Evolutionary conservation across 139 green algal genomes (phyloP).

Genomic region (Microglena sp.): DNA sequence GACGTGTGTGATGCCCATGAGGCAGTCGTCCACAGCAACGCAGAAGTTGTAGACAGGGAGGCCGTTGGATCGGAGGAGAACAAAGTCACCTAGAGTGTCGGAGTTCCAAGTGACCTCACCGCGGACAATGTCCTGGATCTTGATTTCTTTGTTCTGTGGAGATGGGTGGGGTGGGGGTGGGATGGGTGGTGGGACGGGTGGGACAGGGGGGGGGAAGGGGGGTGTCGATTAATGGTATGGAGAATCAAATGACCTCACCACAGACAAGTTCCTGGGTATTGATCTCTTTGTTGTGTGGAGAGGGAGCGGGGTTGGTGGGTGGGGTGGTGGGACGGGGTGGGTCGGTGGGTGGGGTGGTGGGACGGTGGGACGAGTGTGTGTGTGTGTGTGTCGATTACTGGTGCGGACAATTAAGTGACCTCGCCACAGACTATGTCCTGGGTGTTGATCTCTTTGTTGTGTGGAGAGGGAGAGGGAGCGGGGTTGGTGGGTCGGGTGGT

Average conservation of each 20-base stretch:
- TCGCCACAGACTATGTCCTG: too few relatives aligned
- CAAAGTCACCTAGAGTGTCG: slow-evolving; percentile 97
- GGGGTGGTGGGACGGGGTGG: too few relatives aligned
- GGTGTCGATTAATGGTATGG: neutral
- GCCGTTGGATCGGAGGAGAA: slow-evolving; percentile 92
- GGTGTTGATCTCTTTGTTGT: too few relatives aligned
- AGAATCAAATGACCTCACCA: neutral
- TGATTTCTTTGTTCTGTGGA: slow-evolving; percentile 44
- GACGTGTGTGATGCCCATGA: slow-evolving; percentile 96
- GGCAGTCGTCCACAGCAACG: slow-evolving; percentile 92
- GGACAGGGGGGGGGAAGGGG: neutral
- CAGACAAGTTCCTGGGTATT: neutral
- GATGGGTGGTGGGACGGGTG: too few relatives aligned
- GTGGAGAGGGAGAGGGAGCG: too few relatives aligned
- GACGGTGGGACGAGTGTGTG: too few relatives aligned
- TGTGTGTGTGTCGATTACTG: too few relatives aligned
- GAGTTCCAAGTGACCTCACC: slow-evolving; percentile 91
- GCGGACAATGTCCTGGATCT: slow-evolving; percentile 76
- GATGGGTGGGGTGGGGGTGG: too few relatives aligned
- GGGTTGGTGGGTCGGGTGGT: too few relatives aligned
- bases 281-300: neutral
- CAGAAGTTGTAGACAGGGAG: slow-evolving; percentile 99
- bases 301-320: too few relatives aligned
- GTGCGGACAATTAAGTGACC: too few relatives aligned
- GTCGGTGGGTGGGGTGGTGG: too few relatives aligned